Evolutionary conservation across 1,284 basidiomycete genomes (phyloP).

Genomic region (Macrocybe sp.): DNA sequence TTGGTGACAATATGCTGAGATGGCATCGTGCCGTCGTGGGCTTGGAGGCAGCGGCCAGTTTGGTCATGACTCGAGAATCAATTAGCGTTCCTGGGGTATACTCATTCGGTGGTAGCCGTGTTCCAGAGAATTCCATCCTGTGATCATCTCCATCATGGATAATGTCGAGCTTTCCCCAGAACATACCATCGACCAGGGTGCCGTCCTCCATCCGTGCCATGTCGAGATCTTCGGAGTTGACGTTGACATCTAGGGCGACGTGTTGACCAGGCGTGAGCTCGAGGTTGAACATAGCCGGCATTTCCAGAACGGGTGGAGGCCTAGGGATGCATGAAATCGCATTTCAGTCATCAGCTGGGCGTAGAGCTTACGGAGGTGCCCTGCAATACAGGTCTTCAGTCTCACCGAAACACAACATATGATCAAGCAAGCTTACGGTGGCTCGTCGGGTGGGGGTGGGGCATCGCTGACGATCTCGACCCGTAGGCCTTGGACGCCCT

Average conservation of each 20-base stretch:
- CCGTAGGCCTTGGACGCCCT: conserved; percentile 70
- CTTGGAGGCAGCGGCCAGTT: conserved; percentile 65
- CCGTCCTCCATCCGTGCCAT: conserved; percentile 87
- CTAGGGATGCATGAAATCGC: conserved; percentile 30
- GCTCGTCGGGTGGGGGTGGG: conserved; percentile 73
- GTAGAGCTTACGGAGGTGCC: conserved; percentile 60
- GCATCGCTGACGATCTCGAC: conserved; percentile 80
- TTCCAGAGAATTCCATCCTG: conserved; percentile 75
- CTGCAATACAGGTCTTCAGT: conserved; percentile 26
- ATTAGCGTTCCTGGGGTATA: conserved; percentile 64
- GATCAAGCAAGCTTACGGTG: conserved; percentile 52
- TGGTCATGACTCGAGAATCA: conserved; percentile 68
- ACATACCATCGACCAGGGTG: conserved; percentile 72
- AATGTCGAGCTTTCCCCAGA: conserved; percentile 81
- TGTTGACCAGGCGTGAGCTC: conserved; percentile 71
- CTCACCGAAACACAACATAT: conserved; percentile 6
- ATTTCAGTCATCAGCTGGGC: conserved; percentile 4
- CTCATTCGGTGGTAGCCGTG: conserved; percentile 60
- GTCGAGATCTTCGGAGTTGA: conserved; percentile 73
- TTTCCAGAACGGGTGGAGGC: conserved; percentile 77
- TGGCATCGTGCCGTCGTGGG: conserved; percentile 71
- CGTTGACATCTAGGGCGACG: conserved; percentile 70
- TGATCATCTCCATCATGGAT: conserved; percentile 72
- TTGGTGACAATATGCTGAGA: conserved; percentile 64
- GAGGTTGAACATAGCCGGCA: conserved; percentile 76